A percentile compares a stretch with the other conserved stretches of the same genome.
Evolutionary conservation across 208 protist genomes (phyloP).

Genomic region (Kentomonas sorsogonicus): DNA sequence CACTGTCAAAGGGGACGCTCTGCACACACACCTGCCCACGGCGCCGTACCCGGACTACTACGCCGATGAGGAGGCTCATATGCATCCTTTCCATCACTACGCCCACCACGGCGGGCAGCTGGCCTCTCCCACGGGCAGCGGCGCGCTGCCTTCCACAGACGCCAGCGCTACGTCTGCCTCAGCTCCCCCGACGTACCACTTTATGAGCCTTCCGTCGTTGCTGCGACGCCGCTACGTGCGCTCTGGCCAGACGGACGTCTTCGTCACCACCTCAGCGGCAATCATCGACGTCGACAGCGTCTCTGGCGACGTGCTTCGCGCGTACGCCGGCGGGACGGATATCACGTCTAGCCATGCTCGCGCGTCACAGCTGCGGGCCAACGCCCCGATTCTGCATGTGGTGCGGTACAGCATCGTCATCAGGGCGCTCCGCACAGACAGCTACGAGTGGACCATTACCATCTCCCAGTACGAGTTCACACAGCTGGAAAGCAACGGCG

Average conservation of each 20-base stretch:
- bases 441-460: conserved; percentile 59
- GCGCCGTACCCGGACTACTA: no score
- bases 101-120: neutral
- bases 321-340: no score
- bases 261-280: conserved; percentile 46
- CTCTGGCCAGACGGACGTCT: conserved; percentile 44
- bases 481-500: conserved; percentile 11
- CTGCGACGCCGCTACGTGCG: conserved; percentile 48
- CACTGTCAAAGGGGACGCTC: conserved; percentile 45
- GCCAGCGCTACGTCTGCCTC: neutral
- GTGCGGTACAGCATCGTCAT: conserved; percentile 58
- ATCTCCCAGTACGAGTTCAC: conserved; percentile 45
- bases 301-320: conserved; percentile 21
- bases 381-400: conserved; percentile 28
- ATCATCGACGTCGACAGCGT: conserved; percentile 48
- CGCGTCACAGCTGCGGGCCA: neutral
- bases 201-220: conserved; percentile 67
- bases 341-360: no score
- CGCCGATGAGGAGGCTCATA: no score
- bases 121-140: conserved; percentile 3
- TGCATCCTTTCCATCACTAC: no score
- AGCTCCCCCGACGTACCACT: conserved; percentile 11
- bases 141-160: neutral
- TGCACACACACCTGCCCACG: conserved; percentile 43
- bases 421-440: conserved; percentile 36